These are phyloP conservation scores for Aspergillus fructus DNA, from an alignment of 2,329 filamentous ascomycete genomes.

Conservation along the genomic window DNA sequence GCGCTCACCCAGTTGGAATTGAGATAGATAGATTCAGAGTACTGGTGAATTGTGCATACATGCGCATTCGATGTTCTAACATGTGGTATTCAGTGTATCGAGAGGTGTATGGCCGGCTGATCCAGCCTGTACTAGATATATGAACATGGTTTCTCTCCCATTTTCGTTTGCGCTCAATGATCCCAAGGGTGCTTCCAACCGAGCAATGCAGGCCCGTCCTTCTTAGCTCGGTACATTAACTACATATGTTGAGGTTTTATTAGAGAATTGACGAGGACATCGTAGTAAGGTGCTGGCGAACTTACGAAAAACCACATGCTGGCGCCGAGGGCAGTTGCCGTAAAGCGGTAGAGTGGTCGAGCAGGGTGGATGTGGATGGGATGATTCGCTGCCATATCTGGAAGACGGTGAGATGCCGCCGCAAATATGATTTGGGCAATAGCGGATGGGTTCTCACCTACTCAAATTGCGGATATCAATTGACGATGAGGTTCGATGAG, in stretches of 20 bases:
- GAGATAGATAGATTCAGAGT: neutral
- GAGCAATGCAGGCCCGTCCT: slow-evolving; percentile 86
- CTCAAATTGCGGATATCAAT: neutral
- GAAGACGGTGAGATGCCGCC: neutral
- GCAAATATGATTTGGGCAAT: neutral
- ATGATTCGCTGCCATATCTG: slow-evolving; percentile 43
- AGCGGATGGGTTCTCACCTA: neutral
- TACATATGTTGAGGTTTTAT: slow-evolving; percentile 38
- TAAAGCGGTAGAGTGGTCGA: slow-evolving; percentile 75
- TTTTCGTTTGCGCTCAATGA: slow-evolving; percentile 57
- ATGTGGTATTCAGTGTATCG: neutral
- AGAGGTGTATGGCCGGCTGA: neutral
- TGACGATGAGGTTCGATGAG: neutral
- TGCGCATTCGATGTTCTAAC: neutral
- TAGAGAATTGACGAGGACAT: neutral
- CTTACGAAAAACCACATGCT: slow-evolving; percentile 99
- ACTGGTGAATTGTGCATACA: neutral
- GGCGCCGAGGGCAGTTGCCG: slow-evolving; percentile 82
- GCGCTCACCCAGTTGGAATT: neutral
- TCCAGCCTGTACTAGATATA: no score
- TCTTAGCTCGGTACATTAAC: slow-evolving; percentile 95
- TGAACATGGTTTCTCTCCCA: neutral
- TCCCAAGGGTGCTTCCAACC: slow-evolving; percentile 98
- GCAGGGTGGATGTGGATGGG: slow-evolving; percentile 57
- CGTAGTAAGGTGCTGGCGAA: neutral